Percentiles rank a stretch among this genome's conserved stretches.
These are phyloP conservation scores for Pyrenochaeta sp. DNA, from an alignment of 2,329 filamentous ascomycete species.

Conservation along the genomic window DNA sequence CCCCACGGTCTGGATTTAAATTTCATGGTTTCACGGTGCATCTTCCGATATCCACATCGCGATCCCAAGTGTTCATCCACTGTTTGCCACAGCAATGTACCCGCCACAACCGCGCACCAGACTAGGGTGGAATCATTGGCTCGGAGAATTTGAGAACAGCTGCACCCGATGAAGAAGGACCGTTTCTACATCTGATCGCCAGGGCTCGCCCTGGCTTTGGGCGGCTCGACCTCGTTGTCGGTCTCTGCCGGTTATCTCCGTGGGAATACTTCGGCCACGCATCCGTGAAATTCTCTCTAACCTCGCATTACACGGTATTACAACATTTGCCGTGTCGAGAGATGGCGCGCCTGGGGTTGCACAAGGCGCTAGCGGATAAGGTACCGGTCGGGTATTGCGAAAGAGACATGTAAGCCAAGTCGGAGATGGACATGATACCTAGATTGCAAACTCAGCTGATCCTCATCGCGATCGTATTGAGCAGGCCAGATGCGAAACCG, in stretches of 20 bases:
- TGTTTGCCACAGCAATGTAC: not conserved
- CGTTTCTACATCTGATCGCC: not conserved
- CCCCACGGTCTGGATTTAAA: not conserved
- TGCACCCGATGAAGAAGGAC: not conserved
- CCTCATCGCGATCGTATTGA: not conserved
- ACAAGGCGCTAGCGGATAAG: constrained; percentile 3
- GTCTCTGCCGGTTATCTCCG: too few relatives aligned
- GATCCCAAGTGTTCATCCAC: not conserved
- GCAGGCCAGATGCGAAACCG: not conserved
- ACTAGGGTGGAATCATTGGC: not conserved
- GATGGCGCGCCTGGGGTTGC: not conserved
- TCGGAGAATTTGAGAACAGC: not conserved
- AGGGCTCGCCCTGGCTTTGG: not conserved
- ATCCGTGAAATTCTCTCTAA: not conserved
- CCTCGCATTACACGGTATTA: not conserved
- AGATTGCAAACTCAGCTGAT: not conserved
- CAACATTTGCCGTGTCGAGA: not conserved
- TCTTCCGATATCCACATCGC: not conserved
- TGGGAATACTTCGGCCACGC: too few relatives aligned
- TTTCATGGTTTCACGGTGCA: not conserved
- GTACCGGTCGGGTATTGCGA: not conserved
- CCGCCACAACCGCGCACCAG: not conserved
- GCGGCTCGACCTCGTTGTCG: too few relatives aligned
- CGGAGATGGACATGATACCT: not conserved
- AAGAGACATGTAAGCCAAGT: constrained; percentile 4